Percentiles rank a stretch among this genome's conserved stretches.
Evolutionary conservation across 108 stramenopile genomes (phyloP).

Genomic region (Cyclotella baltica): DNA sequence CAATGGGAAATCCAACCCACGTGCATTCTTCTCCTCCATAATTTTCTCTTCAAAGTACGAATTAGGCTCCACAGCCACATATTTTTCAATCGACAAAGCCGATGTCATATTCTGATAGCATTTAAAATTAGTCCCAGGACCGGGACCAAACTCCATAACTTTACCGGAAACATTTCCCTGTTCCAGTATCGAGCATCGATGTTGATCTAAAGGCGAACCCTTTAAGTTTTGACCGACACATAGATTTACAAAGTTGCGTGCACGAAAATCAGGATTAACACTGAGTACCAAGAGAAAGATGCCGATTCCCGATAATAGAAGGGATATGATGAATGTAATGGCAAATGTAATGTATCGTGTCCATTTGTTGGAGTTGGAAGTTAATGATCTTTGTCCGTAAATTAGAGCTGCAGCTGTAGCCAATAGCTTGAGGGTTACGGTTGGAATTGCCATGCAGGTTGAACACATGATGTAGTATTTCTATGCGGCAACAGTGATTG

Average conservation of each 20-base stretch:
- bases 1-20: conserved; percentile 48
- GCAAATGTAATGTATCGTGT: conserved; percentile 29
- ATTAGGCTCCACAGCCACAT: conserved; percentile 66
- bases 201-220: conserved; percentile 29
- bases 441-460: conserved; percentile 38
- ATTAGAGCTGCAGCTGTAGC: conserved; percentile 33
- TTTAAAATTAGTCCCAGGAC: conserved; percentile 65
- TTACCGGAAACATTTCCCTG: conserved; percentile 25
- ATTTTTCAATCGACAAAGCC: conserved; percentile 36
- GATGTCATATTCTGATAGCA: conserved; percentile 47
- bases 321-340: conserved; percentile 26
- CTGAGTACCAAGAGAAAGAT: conserved; percentile 29
- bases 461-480: conserved; percentile 20
- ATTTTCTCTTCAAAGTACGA: conserved; percentile 47
- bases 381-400: conserved; percentile 38
- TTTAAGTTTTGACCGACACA: conserved; percentile 34
- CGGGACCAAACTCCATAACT: conserved; percentile 62
- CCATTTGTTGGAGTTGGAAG: conserved; percentile 35
- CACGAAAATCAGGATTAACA: conserved; percentile 29
- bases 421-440: conserved; percentile 39
- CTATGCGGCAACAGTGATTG: too few species aligned
- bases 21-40: conserved; percentile 30
- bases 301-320: conserved; percentile 20
- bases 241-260: conserved; percentile 32
- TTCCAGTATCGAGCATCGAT: conserved; percentile 36